Conservation (phyloP, 352 stramenopile genomes). For the Detonula confervacea region DNA sequence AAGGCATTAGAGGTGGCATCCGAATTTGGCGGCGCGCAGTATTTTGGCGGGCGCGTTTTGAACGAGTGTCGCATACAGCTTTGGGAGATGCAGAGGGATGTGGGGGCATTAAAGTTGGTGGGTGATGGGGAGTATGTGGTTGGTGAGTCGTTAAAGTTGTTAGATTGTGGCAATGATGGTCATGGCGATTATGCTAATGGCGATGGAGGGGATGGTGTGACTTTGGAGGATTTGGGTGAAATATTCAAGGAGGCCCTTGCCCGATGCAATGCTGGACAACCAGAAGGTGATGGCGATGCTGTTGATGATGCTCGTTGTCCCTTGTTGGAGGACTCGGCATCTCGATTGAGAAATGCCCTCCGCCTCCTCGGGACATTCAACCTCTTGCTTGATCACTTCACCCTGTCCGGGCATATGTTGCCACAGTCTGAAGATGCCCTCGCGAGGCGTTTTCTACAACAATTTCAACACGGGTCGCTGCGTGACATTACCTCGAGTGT, state of each 20-base stretch:
- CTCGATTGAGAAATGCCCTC: conserved; percentile 38
- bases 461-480: conserved; percentile 37
- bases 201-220: conserved; percentile 3
- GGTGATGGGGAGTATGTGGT: conserved; percentile 69
- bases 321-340: too few species aligned
- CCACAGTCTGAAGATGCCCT: background rate
- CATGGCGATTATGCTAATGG: too few species aligned
- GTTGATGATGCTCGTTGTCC: too few species aligned
- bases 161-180: conserved; percentile 23
- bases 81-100: conserved; percentile 62
- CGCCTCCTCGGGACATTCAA: conserved; percentile 49
- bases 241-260: conserved; percentile 53
- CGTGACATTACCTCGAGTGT: conserved; percentile 33
- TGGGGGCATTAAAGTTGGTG: conserved; percentile 48
- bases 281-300: too few species aligned
- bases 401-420: background rate
- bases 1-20: conserved; percentile 47
- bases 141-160: conserved; percentile 35
- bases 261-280: conserved; percentile 36
- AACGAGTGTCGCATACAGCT: conserved; percentile 61
- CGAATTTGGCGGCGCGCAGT: conserved; percentile 36
- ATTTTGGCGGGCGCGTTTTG: conserved; percentile 49
- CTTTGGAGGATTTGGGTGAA: conserved; percentile 42
- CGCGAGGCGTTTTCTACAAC: conserved; percentile 33
- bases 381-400: conserved; percentile 38